Evolutionary conservation across 2,329 filamentous ascomycete genomes (phyloP).

Genomic region (Fusarium luffae): DNA sequence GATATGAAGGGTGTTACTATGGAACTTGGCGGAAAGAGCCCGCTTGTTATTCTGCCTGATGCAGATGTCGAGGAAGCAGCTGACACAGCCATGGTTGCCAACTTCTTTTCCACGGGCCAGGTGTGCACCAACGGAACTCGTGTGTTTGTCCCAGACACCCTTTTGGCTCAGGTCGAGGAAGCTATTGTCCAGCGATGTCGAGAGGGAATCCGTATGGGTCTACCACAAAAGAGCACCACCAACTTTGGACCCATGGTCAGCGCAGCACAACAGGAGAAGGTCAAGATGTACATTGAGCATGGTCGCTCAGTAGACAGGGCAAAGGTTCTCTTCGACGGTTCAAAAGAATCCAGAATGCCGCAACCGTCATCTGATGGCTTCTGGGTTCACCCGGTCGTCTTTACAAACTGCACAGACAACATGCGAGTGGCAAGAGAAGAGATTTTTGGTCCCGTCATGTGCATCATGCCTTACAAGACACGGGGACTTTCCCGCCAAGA

Average conservation of each 20-base stretch:
- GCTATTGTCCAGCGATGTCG: conserved; percentile 62
- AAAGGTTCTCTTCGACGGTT: conserved; percentile 77
- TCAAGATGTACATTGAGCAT: conserved; percentile 78
- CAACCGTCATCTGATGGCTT: conserved; percentile 71
- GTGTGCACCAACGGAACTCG: conserved; percentile 94
- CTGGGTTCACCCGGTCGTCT: conserved; percentile 87
- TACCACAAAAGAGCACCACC: conserved; percentile 75
- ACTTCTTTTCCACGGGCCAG: conserved; percentile 91
- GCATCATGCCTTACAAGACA: conserved; percentile 77
- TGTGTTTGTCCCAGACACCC: conserved; percentile 78
- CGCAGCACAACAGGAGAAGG: conserved; percentile 78
- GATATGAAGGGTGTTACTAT: conserved; percentile 93
- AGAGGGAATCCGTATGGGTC: conserved; percentile 80
- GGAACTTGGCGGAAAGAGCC: conserved; percentile 90
- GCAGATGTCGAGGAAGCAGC: conserved; percentile 83
- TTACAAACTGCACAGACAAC: conserved; percentile 83
- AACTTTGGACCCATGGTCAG: conserved; percentile 90
- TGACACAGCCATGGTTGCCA: conserved; percentile 91
- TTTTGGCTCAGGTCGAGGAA: conserved; percentile 76
- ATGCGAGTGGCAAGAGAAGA: conserved; percentile 86
- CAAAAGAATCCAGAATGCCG: conserved; percentile 62
- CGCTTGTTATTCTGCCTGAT: conserved; percentile 82
- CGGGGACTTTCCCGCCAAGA: conserved; percentile 44
- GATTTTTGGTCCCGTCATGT: conserved; percentile 91
- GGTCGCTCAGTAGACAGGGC: conserved; percentile 80